A percentile compares a stretch with the other conserved stretches of the same genome.
These are phyloP conservation scores for Bryoglossum gracile DNA, from an alignment of 495 filamentous ascomycete species.

Conservation along the genomic window DNA sequence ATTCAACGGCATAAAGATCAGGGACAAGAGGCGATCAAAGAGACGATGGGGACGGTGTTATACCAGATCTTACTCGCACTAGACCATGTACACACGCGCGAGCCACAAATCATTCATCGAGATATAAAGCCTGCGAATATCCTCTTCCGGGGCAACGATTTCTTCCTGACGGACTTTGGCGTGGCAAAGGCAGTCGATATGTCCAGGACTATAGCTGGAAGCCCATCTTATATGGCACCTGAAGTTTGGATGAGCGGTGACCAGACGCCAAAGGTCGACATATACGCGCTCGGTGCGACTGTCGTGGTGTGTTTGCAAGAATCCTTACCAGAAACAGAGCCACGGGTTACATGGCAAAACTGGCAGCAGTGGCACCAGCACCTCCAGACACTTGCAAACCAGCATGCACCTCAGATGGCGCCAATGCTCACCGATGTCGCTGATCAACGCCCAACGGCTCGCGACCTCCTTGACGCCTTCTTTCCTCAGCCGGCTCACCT, in stretches of 20 bases:
- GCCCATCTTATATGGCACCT: not conserved
- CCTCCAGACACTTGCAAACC: not conserved
- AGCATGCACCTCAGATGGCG: constrained; percentile 4
- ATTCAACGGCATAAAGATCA: too few species aligned
- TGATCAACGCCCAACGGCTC: constrained; percentile 21
- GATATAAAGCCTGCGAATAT: too few species aligned
- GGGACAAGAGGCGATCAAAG: not conserved
- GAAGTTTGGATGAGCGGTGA: not conserved
- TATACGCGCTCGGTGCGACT: not conserved
- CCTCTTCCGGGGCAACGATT: constrained; percentile 7
- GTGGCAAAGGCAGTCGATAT: constrained; percentile 21
- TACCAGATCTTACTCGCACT: constrained; percentile 19
- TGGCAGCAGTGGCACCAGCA: not conserved
- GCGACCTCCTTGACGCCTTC: too few species aligned
- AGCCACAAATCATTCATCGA: constrained; percentile 24
- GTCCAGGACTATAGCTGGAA: constrained; percentile 10
- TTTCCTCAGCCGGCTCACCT: constrained; percentile 11
- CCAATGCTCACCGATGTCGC: constrained; percentile 10
- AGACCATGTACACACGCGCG: constrained; percentile 18
- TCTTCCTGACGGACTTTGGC: constrained; percentile 21
- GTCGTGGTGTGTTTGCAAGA: not conserved
- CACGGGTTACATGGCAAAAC: not conserved
- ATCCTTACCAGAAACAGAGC: not conserved
- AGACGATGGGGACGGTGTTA: constrained; percentile 15
- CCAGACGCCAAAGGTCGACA: not conserved